Percentiles rank a stretch among this genome's conserved stretches.
phyloP scores from a whole-genome alignment of 805 yeast genomes.

The Schizosaccharomyces pombe region DNA sequence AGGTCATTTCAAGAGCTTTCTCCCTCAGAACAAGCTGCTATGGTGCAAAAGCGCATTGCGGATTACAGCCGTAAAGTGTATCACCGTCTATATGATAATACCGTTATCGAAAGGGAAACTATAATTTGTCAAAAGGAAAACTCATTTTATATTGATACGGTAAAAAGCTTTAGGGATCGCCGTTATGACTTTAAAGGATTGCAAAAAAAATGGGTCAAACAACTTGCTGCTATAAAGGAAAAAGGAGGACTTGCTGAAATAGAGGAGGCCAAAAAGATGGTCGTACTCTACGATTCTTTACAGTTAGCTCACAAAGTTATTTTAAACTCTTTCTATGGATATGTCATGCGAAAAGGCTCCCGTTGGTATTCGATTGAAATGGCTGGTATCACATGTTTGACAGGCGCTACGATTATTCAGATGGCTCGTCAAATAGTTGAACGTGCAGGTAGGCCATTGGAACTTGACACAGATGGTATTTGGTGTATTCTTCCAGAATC shows the following conservation, averaged over 20 bases:
- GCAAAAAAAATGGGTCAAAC: constrained; percentile 85
- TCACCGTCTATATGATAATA: constrained; percentile 55
- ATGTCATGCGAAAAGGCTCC: constrained; percentile 96
- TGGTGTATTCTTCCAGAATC: constrained; percentile 93
- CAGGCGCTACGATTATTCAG: constrained; percentile 95
- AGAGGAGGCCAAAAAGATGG: constrained; percentile 88
- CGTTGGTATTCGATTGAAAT: constrained; percentile 98
- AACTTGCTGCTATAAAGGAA: constrained; percentile 30
- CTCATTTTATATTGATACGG: constrained; percentile 90
- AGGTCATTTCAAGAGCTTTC: constrained; percentile 54
- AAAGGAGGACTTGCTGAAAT: constrained; percentile 30
- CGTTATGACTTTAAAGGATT: constrained; percentile 85
- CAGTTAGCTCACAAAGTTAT: constrained; percentile 95
- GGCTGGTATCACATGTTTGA: constrained; percentile 97
- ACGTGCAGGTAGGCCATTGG: constrained; percentile 81
- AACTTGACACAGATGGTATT: constrained; percentile 94
- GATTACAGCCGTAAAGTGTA: constrained; percentile 74
- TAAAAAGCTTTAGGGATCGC: constrained; percentile 79
- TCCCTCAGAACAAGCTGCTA: constrained; percentile 50
- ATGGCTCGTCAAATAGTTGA: constrained; percentile 87
- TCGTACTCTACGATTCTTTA: constrained; percentile 75
- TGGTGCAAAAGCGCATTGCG: constrained; percentile 50
- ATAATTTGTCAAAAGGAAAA: constrained; percentile 93
- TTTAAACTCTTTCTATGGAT: constrained; percentile 88
- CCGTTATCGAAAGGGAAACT: constrained; percentile 72